These are phyloP conservation scores for Fusarium buxicola DNA, from an alignment of 2,329 filamentous ascomycete genomes.

Conservation along the genomic window DNA sequence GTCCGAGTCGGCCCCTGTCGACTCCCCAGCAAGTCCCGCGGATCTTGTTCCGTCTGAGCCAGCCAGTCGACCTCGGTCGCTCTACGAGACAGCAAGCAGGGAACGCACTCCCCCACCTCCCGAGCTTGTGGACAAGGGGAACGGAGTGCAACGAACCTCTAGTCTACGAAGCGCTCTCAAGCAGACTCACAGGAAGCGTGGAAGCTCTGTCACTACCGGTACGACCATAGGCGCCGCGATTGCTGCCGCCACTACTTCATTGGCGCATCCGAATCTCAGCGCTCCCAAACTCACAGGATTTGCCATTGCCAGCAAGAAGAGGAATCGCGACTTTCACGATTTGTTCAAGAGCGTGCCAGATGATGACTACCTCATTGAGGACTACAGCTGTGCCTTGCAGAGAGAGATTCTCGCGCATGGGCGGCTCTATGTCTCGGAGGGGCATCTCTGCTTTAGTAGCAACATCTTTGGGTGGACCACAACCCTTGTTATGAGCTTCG, in stretches of 20 bases:
- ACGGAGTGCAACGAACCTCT: constrained; percentile 69
- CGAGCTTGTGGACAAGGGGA: constrained; percentile 71
- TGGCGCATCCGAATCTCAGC: constrained; percentile 72
- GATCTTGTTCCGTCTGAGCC: constrained; percentile 51
- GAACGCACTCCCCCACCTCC: constrained; percentile 73
- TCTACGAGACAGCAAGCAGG: constrained; percentile 61
- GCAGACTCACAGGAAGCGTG: constrained; percentile 76
- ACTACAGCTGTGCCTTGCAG: constrained; percentile 96
- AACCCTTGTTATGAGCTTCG: constrained; percentile 96
- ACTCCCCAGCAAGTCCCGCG: constrained; percentile 48
- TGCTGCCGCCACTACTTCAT: constrained; percentile 74
- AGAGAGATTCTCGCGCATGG: constrained; percentile 95
- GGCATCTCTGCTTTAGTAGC: constrained; percentile 97
- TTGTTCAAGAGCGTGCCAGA: constrained; percentile 97
- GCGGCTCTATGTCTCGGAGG: constrained; percentile 94
- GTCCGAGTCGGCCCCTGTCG: constrained; percentile 70
- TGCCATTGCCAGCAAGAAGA: constrained; percentile 93
- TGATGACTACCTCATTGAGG: constrained; percentile 97
- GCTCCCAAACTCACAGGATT: constrained; percentile 90
- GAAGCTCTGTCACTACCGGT: constrained; percentile 79
- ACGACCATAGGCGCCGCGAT: constrained; percentile 77
- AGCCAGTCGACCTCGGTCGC: constrained; percentile 59
- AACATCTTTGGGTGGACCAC: constrained; percentile 99
- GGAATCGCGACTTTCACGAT: constrained; percentile 94
- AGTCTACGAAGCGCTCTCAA: constrained; percentile 74